Conservation (phyloP, 176 grass and related monocot genomes). For the Oryza glaberrima region DNA sequence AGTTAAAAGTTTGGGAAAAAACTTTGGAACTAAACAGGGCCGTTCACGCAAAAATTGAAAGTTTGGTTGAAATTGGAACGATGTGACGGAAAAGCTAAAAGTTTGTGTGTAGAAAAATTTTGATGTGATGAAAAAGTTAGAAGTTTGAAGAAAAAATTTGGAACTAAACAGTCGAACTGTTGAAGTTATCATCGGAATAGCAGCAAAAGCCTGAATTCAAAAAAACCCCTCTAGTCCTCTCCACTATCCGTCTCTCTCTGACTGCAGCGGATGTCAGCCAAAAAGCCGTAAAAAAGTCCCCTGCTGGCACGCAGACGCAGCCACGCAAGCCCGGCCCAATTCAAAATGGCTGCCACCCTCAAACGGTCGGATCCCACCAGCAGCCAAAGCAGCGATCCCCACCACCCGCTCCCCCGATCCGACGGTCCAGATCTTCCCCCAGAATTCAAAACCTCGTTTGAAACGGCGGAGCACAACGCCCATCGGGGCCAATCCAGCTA, state of each 20-base stretch:
- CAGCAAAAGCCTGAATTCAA: constrained; percentile 24
- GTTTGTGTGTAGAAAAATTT: too few relatives aligned
- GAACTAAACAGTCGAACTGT: neutral
- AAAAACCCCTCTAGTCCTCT: neutral
- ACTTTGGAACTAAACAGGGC: too few relatives aligned
- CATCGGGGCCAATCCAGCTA: neutral
- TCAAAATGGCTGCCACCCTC: constrained; percentile 39
- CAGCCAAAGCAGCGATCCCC: neutral
- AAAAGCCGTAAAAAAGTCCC: constrained; percentile 41
- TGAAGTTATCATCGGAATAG: neutral
- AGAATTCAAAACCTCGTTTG: constrained; percentile 59
- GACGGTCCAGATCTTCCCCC: constrained; percentile 38
- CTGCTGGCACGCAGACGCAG: neutral
- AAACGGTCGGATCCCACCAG: constrained; percentile 56
- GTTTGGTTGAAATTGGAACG: too few relatives aligned
- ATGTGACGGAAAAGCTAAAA: too few relatives aligned
- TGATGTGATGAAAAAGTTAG: too few relatives aligned
- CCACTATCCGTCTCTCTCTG: neutral
- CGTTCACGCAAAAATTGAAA: too few relatives aligned
- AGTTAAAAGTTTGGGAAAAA: too few relatives aligned
- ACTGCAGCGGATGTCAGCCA: constrained; percentile 34
- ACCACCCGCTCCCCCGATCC: constrained; percentile 43
- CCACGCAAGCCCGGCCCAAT: constrained; percentile 19
- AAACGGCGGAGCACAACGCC: neutral
- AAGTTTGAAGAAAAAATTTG: too few relatives aligned